phyloP scores from a whole-genome alignment of 2,329 filamentous ascomycete genomes.

The Colletotrichum sp. region DNA sequence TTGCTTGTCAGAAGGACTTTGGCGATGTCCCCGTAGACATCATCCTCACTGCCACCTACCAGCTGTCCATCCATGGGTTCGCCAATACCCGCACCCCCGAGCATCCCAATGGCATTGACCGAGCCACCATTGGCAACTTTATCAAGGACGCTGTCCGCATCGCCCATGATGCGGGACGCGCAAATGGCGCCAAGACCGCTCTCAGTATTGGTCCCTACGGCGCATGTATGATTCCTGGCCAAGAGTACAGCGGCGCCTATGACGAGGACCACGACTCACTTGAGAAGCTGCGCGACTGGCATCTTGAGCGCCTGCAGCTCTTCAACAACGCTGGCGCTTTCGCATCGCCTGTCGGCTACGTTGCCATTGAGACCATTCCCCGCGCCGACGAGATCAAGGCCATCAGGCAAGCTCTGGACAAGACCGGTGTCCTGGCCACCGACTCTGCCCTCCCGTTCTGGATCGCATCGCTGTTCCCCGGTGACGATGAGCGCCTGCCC shows the following conservation, averaged over 20 bases:
- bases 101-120: conserved; percentile 48
- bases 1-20: conserved; percentile 62
- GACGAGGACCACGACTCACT: conserved; percentile 50
- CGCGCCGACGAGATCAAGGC: conserved; percentile 66
- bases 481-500: conserved; percentile 55
- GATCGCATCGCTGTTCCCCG: conserved; percentile 68
- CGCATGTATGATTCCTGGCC: conserved; percentile 67
- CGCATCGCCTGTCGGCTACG: conserved; percentile 49
- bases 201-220: conserved; percentile 71
- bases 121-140: conserved; percentile 41
- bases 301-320: conserved; percentile 55
- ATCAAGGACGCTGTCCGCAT: conserved; percentile 50
- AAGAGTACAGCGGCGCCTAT: conserved; percentile 70
- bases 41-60: conserved; percentile 72
- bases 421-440: conserved; percentile 29
- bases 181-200: conserved; percentile 45
- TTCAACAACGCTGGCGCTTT: conserved; percentile 48
- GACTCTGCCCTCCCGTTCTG: conserved; percentile 51
- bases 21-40: conserved; percentile 63
- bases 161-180: conserved; percentile 37
- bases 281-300: conserved; percentile 58
- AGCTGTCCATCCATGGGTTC: conserved; percentile 64
- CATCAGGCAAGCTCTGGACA: conserved; percentile 50
- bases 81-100: conserved; percentile 46
- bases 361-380: conserved; percentile 72